phyloP scores from a whole-genome alignment of 495 filamentous ascomycete genomes.

The Trichoderma reesei region DNA sequence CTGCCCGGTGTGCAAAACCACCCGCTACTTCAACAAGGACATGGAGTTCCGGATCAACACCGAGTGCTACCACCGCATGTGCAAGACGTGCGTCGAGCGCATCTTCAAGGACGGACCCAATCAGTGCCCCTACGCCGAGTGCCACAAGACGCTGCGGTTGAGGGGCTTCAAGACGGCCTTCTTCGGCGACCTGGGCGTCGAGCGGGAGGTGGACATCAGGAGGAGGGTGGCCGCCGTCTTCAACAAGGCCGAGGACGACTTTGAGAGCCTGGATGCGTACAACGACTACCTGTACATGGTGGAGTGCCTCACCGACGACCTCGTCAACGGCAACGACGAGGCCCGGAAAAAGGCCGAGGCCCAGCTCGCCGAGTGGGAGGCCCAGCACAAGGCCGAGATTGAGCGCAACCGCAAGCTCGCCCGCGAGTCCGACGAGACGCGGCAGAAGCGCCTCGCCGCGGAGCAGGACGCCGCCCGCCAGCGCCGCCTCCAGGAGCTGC shows the following conservation, averaged over 20 bases:
- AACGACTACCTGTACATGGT: constrained; percentile 94
- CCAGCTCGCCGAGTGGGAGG: constrained; percentile 54
- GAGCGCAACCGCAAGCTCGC: constrained; percentile 61
- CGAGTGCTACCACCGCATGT: constrained; percentile 99
- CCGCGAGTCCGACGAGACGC: constrained; percentile 44
- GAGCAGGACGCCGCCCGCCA: constrained; percentile 47
- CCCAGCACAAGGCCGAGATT: constrained; percentile 58
- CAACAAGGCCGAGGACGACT: constrained; percentile 85
- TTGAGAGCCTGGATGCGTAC: constrained; percentile 66
- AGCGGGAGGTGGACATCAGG: constrained; percentile 90
- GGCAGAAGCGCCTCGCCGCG: constrained; percentile 26
- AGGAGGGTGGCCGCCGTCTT: constrained; percentile 70
- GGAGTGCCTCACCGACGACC: constrained; percentile 80
- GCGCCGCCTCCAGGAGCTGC: constrained; percentile 47
- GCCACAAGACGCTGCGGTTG: constrained; percentile 74
- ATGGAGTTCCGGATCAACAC: constrained; percentile 94
- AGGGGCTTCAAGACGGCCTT: constrained; percentile 75
- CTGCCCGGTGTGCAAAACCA: constrained; percentile 94
- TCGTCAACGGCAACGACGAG: constrained; percentile 62
- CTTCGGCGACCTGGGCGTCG: constrained; percentile 79
- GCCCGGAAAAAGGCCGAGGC: constrained; percentile 53
- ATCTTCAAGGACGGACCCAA: constrained; percentile 87
- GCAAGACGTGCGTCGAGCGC: constrained; percentile 84
- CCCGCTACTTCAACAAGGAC: constrained; percentile 84
- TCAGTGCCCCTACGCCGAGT: constrained; percentile 81